phyloP scores from a whole-genome alignment of 1,139 yeast genomes.

The Scheffersomyces insectosa region DNA sequence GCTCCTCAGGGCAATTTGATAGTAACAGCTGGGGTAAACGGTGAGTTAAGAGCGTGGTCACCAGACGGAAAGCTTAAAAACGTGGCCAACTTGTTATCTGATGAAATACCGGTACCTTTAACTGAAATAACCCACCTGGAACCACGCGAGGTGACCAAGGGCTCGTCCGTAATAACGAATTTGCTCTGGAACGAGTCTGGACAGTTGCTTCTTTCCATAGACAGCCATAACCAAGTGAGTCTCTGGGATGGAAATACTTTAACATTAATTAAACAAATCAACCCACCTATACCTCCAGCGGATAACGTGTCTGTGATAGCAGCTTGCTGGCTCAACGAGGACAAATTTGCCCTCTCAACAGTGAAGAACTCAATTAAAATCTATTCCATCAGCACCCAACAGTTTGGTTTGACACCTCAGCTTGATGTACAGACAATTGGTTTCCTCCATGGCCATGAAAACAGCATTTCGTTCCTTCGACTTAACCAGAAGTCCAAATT shows the following conservation, averaged over 20 bases:
- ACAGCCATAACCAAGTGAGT: conserved; percentile 31
- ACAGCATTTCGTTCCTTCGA: conserved; percentile 55
- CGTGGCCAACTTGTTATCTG: conserved; percentile 33
- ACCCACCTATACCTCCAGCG: conserved; percentile 10
- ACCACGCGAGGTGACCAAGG: conserved; percentile 1
- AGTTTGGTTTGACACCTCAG: conserved; percentile 12
- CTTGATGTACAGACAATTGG: conserved; percentile 50
- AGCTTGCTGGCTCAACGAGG: conserved; percentile 71
- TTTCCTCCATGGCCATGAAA: conserved; percentile 66
- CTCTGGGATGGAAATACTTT: conserved; percentile 43
- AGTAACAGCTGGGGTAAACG: conserved; percentile 59
- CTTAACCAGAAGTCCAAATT: conserved; percentile 55
- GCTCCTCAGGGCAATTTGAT: conserved; percentile 59
- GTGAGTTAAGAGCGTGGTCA: conserved; percentile 71
- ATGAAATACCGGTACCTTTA: conserved; percentile 6
- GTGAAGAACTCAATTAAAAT: conserved; percentile 57
- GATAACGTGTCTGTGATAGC: conserved; percentile 11
- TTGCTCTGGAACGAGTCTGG: conserved; percentile 41
- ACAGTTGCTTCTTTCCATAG: conserved; percentile 35
- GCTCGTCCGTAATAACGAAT: conserved; percentile 12
- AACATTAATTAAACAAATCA: conserved; percentile 30
- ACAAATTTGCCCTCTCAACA: conserved; percentile 65
- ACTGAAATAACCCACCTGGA: background rate
- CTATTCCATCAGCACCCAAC: conserved; percentile 41
- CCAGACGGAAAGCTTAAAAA: conserved; percentile 64